Base-by-base conservation (phyloP, 139 green algal genomes). In the Penium margaritaceum region DNA sequence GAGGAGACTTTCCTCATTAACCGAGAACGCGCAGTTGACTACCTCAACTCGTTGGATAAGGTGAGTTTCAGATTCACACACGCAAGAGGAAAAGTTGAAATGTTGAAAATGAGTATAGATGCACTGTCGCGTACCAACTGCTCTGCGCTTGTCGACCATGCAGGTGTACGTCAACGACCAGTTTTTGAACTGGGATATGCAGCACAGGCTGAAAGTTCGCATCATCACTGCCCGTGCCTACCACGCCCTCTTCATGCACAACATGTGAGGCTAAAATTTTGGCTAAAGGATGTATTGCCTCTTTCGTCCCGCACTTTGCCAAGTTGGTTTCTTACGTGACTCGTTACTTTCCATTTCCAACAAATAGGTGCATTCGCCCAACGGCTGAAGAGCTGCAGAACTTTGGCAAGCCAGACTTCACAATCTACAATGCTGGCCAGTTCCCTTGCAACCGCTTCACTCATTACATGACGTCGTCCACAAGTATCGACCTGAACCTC, bases 211-310 rank as follows among this genome's bases (percentile, higher is more conserved):
- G 6, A 68, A 75, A 27, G 67, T 75, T 17, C 60, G 67, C 60
- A 54, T 75, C 15, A 86, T 97, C 38, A 92, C 86, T 75, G 84
- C 84, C 19, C 81, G 89, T 3, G 84, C 92, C 21, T 97, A 95
- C 83, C 92, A 97, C 82, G 88, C 90, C 3, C 85, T 97, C 15
- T 97, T 97, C 83, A 94, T 95, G 86, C 83, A 90, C 86, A 97
- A 97, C 88, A 95, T 97, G 91, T 57, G 44, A 60, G 51, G 17
- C 43, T 1, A 54, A 19, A 15, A 58, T 55, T 55, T 55, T 2
- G 3, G 24, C 24, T 21, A 21, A 58, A 1, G 2, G 1, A 0
- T 24, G 9, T 58, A n/a, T 32, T n/a, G n/a, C n/a, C n/a, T n/a
- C n/a, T n/a, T n/a, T n/a, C n/a, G n/a, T n/a, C n/a, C n/a, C n/a